Conservation (phyloP, 805 yeast species). For the Jamesozyma jinghongensis region DNA sequence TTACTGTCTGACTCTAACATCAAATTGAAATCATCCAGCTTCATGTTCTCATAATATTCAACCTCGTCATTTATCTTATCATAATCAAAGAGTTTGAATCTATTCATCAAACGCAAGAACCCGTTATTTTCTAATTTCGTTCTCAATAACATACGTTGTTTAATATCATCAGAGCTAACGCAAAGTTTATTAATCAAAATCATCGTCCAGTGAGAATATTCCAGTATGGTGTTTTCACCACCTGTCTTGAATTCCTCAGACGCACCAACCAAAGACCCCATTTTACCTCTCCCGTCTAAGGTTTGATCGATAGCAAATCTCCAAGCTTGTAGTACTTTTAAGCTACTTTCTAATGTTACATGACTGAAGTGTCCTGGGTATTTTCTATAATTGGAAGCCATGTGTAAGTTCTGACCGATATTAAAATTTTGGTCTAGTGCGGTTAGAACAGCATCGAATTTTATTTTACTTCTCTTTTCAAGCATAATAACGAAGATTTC, state of each 20-base stretch:
- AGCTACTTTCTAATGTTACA: conserved; percentile 14
- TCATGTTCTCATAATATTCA: conserved; percentile 45
- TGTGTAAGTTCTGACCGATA: conserved; percentile 21
- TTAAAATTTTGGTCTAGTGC: conserved; percentile 31
- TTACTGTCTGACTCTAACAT: conserved; percentile 17
- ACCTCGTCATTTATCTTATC: conserved; percentile 61
- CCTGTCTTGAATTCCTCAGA: conserved; percentile 60
- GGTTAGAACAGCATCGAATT: conserved; percentile 36
- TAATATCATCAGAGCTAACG: conserved; percentile 19
- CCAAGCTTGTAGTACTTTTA: conserved; percentile 58
- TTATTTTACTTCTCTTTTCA: conserved; percentile 35
- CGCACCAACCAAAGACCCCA: conserved; percentile 90
- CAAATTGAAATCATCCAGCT: conserved; percentile 28
- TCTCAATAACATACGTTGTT: conserved; percentile 28
- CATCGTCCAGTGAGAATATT: conserved; percentile 28
- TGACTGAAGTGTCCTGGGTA: conserved; percentile 16
- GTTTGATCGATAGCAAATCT: conserved; percentile 54
- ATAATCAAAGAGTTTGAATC: conserved; percentile 47
- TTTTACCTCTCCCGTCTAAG: conserved; percentile 74
- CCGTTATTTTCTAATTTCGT: conserved; percentile 28
- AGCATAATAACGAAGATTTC: conserved; percentile 59
- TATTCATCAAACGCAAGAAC: conserved; percentile 28
- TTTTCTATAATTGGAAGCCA: conserved; percentile 13
- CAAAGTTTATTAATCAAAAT: conserved; percentile 28
- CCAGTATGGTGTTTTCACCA: conserved; percentile 35